phyloP scores from a whole-genome alignment of 2,329 filamentous ascomycete genomes.

The Chrysosporium queenslandicum region DNA sequence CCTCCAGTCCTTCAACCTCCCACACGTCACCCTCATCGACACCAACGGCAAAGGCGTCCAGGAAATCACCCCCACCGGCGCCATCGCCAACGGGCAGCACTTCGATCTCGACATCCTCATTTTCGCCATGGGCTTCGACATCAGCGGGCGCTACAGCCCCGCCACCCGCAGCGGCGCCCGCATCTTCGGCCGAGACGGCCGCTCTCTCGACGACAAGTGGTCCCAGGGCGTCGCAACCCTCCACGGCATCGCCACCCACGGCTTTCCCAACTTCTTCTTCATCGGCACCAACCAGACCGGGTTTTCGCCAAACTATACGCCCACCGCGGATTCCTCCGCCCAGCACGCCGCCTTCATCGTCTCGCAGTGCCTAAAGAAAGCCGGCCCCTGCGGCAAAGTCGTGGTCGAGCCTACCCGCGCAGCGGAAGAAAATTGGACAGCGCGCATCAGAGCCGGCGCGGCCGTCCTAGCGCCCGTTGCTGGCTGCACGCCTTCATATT shows the following conservation, averaged over 20 bases:
- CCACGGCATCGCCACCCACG: constrained; percentile 41
- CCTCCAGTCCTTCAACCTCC: constrained; percentile 43
- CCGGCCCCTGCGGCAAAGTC: not conserved
- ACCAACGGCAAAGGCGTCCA: constrained; percentile 48
- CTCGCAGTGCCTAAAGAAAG: not conserved
- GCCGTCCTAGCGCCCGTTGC: not conserved
- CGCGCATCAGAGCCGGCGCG: not conserved
- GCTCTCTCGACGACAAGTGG: constrained; percentile 41
- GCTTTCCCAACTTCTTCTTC: constrained; percentile 50
- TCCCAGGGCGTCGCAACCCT: constrained; percentile 40
- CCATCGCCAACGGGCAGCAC: constrained; percentile 41
- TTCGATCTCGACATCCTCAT: constrained; percentile 42
- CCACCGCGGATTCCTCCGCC: not conserved
- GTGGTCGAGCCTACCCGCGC: constrained; percentile 1
- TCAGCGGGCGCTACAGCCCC: not conserved
- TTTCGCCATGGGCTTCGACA: constrained; percentile 39
- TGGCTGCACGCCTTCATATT: constrained; percentile 5
- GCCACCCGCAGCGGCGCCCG: constrained; percentile 23
- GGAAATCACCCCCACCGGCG: constrained; percentile 47
- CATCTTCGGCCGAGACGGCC: constrained; percentile 38
- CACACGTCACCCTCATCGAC: constrained; percentile 51
- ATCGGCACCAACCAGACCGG: constrained; percentile 36
- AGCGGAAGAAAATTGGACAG: constrained; percentile 1
- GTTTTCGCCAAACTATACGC: not conserved
- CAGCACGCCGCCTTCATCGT: constrained; percentile 3